A percentile compares a stretch with the other conserved stretches of the same genome.
Conservation (phyloP, 257 asterid species). For the Nicotiana benthamiana region DNA sequence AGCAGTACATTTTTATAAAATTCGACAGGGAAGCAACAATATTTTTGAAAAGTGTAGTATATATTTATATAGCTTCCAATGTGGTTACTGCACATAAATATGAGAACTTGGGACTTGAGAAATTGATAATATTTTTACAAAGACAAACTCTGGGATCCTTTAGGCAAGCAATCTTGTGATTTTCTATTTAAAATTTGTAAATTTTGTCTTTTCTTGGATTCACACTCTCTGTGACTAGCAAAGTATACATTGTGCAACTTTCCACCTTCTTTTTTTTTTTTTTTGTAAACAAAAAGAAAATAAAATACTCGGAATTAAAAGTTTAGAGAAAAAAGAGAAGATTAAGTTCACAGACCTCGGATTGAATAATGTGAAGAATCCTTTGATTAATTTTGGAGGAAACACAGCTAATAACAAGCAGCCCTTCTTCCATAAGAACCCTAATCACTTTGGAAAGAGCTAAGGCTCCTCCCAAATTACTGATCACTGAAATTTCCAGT, state of each 20-base stretch:
- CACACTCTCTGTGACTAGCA: neutral
- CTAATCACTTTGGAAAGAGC: slow-evolving; percentile 12
- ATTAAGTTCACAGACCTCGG: slow-evolving; percentile 2
- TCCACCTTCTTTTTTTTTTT: too few relatives aligned
- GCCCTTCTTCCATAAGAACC: slow-evolving; percentile 15
- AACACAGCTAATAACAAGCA: slow-evolving; percentile 8
- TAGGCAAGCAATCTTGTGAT: neutral
- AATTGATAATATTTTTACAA: neutral
- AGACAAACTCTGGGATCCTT: neutral
- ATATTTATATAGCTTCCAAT: neutral
- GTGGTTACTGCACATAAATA: neutral
- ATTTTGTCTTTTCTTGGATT: neutral
- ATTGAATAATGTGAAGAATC: slow-evolving; percentile 7
- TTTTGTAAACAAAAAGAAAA: neutral
- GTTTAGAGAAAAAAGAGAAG: neutral
- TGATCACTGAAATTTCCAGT: slow-evolving; percentile 5
- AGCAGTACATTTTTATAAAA: too few relatives aligned
- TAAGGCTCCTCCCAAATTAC: neutral
- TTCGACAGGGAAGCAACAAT: too few relatives aligned
- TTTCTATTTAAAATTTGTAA: neutral
- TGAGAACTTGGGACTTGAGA: neutral
- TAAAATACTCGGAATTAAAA: too few relatives aligned
- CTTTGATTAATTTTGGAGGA: slow-evolving; percentile 10
- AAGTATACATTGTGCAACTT: neutral
- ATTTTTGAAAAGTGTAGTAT: too few relatives aligned